Percentiles rank a stretch among this genome's conserved stretches.
These are phyloP conservation scores for Pichia sp. DNA, from an alignment of 1,139 yeast genomes.

Conservation along the genomic window DNA sequence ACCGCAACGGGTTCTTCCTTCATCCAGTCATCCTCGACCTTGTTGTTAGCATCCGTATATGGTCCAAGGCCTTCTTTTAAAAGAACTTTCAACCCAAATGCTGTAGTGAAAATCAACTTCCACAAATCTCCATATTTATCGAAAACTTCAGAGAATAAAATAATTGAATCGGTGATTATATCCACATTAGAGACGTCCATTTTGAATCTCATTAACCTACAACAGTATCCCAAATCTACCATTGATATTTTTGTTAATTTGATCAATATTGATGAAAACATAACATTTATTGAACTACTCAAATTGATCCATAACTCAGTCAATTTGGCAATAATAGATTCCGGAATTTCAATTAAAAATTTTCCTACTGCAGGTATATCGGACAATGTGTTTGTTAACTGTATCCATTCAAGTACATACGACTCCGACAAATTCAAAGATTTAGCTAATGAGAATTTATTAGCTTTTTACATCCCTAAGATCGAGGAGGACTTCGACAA, in stretches of 20 bases:
- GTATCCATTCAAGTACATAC: constrained; percentile 13
- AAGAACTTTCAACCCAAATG: constrained; percentile 20
- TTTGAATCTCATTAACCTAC: constrained; percentile 50
- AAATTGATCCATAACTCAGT: constrained; percentile 50
- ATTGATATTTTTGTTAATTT: constrained; percentile 74
- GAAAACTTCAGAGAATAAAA: constrained; percentile 3
- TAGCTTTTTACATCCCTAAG: constrained; percentile 46
- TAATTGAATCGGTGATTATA: constrained; percentile 22
- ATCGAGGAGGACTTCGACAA: constrained; percentile 20
- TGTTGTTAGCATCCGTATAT: constrained; percentile 64
- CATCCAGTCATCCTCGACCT: constrained; percentile 56
- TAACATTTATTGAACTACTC: constrained; percentile 30
- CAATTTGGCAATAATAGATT: constrained; percentile 70
- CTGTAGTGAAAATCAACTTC: constrained; percentile 20
- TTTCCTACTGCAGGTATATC: constrained; percentile 44
- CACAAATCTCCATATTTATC: constrained; percentile 16
- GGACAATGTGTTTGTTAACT: constrained; percentile 10
- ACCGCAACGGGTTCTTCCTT: constrained; percentile 84
- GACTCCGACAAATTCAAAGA: constrained; percentile 3
- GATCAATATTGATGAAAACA: constrained; percentile 36
- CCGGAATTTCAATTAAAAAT: constrained; percentile 74
- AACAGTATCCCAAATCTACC: constrained; percentile 81
- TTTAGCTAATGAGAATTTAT: constrained; percentile 32
- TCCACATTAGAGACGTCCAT: constrained; percentile 37
- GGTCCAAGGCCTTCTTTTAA: constrained; percentile 76